Evolutionary conservation across 2,329 filamentous ascomycete species (phyloP).

Genomic region (Colletotrichum chrysophilum): DNA sequence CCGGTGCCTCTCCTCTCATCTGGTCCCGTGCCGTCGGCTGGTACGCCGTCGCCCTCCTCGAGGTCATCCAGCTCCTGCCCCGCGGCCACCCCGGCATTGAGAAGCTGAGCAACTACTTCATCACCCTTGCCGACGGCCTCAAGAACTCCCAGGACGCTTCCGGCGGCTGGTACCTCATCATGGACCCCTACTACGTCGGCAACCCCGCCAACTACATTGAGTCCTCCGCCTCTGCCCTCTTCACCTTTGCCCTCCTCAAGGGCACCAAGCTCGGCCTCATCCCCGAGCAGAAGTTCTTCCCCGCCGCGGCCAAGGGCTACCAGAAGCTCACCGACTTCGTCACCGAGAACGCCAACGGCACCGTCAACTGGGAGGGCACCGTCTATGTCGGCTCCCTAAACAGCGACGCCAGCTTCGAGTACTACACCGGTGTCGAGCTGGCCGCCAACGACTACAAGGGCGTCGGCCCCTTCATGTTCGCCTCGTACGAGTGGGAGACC

Average conservation of each 20-base stretch:
- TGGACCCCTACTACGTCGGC: constrained; percentile 53
- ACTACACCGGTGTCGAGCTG: constrained; percentile 11
- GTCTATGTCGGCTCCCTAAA: constrained; percentile 57
- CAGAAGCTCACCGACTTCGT: constrained; percentile 50
- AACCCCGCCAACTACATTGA: constrained; percentile 64
- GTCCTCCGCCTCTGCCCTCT: constrained; percentile 64
- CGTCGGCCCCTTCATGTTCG: constrained; percentile 24
- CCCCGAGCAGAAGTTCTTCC: constrained; percentile 41
- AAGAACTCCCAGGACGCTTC: constrained; percentile 44
- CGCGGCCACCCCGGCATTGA: constrained; percentile 38
- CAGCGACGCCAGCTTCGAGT: constrained; percentile 54
- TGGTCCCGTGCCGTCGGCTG: constrained; percentile 60
- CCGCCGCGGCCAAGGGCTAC: constrained; percentile 36
- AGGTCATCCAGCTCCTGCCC: constrained; percentile 52
- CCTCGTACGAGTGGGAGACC: constrained; percentile 26
- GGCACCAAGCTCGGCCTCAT: constrained; percentile 30
- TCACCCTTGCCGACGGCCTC: constrained; percentile 45
- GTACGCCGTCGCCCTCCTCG: constrained; percentile 58
- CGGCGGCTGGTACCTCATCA: constrained; percentile 64
- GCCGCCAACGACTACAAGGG: constrained; percentile 25
- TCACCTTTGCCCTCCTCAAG: constrained; percentile 53
- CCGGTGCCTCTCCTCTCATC: constrained; percentile 55
- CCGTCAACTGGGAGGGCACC: constrained; percentile 55
- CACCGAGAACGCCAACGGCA: constrained; percentile 50
- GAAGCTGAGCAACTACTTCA: constrained; percentile 43